Base-by-base conservation (phyloP, 148 eudicot species). In the Drosera capensis region DNA sequence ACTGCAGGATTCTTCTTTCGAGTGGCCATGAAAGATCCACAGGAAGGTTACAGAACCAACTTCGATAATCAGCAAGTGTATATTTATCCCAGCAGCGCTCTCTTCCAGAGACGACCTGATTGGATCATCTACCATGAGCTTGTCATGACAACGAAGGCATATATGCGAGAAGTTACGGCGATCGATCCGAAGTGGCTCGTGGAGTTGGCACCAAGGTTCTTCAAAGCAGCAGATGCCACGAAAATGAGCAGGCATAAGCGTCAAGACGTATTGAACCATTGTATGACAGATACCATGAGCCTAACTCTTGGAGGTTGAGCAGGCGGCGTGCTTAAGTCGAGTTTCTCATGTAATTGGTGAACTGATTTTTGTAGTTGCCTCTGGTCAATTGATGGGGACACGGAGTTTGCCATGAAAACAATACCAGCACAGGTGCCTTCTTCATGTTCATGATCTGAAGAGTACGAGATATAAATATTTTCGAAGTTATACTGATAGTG, bases 271-370 rank as follows among this genome's bases (percentile, higher is more conserved):
- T 88, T 38, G 94, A 88, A 40, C 96, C 94, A 12, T 86, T 83
- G 3, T 88, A 88, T 41, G 94, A 88, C 28, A 61, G 94, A 73
- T 87, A 87, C 43, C 73, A 87, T 7, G 96, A 88, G 46, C 96
- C 94, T 24, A 88, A 83, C 57, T 88, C 92, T 54, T 88, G 96
- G 96, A 82, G 94, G 46, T 58, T 88, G 64, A 88, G 92, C 52
- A 88, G 72, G 58, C 56, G 96, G 43, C 82, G 92, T 8, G 94
- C 83, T 56, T 82, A 49, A 38, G 7, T 17, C 14, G 7, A 12
- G 42, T 38, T 12, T 38, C 19, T 3, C 11, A 38, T 38, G 42
- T n/a, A n/a, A n/a, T n/a, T n/a, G n/a, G n/a, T n/a, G n/a, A n/a
- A n/a, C n/a, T n/a, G n/a, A n/a, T n/a, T n/a, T n/a, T n/a, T n/a